Conservation (phyloP, 371 early-diverging fungal genomes). For the Batkoa obscura region DNA sequence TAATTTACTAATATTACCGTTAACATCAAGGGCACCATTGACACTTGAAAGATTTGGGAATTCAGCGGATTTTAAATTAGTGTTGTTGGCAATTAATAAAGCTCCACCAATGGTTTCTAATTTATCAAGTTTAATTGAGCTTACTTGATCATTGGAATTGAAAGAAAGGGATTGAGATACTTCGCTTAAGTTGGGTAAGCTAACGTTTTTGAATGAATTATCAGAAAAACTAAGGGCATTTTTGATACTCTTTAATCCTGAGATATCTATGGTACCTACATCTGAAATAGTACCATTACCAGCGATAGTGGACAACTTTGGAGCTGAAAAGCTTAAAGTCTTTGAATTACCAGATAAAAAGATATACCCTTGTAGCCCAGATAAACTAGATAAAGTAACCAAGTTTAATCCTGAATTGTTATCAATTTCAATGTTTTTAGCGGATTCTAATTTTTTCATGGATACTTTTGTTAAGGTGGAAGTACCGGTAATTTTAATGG, state of each 20-base stretch:
- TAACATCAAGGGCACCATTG: neutral
- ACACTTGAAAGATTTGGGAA: neutral
- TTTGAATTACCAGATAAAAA: conserved; percentile 2
- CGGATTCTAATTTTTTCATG: neutral
- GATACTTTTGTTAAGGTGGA: neutral
- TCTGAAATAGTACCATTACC: conserved; percentile 2
- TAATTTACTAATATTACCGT: neutral
- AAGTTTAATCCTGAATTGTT: conserved; percentile 5
- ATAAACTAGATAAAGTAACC: neutral
- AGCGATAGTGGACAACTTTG: conserved; percentile 1
- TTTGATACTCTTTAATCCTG: neutral
- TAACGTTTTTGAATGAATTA: conserved; percentile 13
- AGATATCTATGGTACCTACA: neutral
- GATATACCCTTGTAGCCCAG: neutral
- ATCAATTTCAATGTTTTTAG: neutral
- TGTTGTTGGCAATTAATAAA: conserved; percentile 16
- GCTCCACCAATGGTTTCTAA: conserved; percentile 17
- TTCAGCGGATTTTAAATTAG: conserved; percentile 9
- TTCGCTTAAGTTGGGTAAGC: conserved; percentile 11
- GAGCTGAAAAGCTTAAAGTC: neutral
- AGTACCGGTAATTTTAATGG: neutral
- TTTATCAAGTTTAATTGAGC: conserved; percentile 13
- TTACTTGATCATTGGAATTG: conserved; percentile 12
- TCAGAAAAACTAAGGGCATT: conserved; percentile 13
- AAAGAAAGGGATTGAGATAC: conserved; percentile 17